phyloP scores from a whole-genome alignment of 164 flowering plant genomes.

The Piper longum region DNA sequence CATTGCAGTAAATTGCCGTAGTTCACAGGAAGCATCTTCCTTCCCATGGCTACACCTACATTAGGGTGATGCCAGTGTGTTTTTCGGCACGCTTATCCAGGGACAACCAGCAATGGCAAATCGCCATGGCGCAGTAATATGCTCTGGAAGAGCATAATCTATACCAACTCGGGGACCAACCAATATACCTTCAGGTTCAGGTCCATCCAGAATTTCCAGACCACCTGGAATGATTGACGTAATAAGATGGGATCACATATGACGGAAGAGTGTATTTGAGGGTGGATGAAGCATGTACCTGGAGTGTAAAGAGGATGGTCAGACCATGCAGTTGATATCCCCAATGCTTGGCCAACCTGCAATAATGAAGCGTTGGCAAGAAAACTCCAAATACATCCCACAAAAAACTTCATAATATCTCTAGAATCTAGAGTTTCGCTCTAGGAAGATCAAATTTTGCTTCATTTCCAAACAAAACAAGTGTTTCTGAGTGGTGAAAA shows the following conservation, averaged over 20 bases:
- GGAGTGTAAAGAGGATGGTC: constrained; percentile 64
- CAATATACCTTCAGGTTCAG: constrained; percentile 62
- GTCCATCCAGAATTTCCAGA: constrained; percentile 83
- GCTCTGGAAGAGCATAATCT: constrained; percentile 82
- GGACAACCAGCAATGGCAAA: constrained; percentile 78
- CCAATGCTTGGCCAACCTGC: constrained; percentile 89
- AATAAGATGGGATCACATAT: too few species aligned
- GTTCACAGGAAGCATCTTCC: too few species aligned
- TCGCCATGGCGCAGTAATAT: constrained; percentile 84
- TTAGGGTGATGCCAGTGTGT: constrained; percentile 46
- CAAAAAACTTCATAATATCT: too few species aligned
- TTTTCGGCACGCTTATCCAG: constrained; percentile 95
- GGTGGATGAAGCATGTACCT: constrained; percentile 25
- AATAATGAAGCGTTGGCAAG: background rate
- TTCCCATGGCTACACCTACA: background rate
- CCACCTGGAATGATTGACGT: constrained; percentile 42
- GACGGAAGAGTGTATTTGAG: background rate
- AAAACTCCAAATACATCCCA: background rate
- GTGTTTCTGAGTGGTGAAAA: too few species aligned
- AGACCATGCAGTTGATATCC: constrained; percentile 85
- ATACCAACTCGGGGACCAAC: constrained; percentile 95
- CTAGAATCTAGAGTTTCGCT: too few species aligned
- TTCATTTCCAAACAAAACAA: too few species aligned
- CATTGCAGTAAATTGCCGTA: too few species aligned
- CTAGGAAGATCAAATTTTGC: too few species aligned